Conservation (phyloP, 225 moss, liverwort and hornwort species). For the Straminergon stramineum region DNA sequence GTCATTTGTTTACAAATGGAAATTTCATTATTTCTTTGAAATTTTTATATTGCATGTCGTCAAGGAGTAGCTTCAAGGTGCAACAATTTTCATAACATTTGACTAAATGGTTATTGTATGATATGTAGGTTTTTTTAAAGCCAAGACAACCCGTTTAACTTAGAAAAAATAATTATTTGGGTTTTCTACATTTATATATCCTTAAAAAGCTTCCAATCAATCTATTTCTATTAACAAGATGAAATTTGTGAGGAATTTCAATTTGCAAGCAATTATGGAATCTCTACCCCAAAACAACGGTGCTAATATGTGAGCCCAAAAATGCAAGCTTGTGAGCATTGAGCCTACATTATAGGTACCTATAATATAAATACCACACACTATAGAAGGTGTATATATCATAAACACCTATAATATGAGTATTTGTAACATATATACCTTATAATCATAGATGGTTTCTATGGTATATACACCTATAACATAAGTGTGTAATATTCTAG, state of each 20-base stretch:
- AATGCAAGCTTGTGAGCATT: no score
- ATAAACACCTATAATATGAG: no score
- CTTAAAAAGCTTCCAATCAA: background rate
- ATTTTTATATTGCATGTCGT: background rate
- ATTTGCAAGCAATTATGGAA: accelerated
- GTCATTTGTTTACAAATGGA: background rate
- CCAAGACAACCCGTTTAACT: accelerated
- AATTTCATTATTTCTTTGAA: background rate
- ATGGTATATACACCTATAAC: no score
- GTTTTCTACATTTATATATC: background rate
- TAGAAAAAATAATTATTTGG: background rate
- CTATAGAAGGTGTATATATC: no score
- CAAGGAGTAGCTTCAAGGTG: accelerated
- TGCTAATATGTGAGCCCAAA: no score
- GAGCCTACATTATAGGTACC: no score
- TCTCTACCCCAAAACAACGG: background rate
- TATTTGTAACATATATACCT: no score
- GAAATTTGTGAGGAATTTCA: background rate
- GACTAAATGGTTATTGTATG: background rate
- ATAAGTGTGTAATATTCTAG: no score
- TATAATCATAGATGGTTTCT: no score
- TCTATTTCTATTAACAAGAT: background rate
- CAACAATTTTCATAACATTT: background rate
- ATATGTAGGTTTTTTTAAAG: background rate
- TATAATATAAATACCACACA: no score